Evolutionary conservation across 2,329 filamentous ascomycete genomes (phyloP).

Genomic region (Taxawa tesnikishii): DNA sequence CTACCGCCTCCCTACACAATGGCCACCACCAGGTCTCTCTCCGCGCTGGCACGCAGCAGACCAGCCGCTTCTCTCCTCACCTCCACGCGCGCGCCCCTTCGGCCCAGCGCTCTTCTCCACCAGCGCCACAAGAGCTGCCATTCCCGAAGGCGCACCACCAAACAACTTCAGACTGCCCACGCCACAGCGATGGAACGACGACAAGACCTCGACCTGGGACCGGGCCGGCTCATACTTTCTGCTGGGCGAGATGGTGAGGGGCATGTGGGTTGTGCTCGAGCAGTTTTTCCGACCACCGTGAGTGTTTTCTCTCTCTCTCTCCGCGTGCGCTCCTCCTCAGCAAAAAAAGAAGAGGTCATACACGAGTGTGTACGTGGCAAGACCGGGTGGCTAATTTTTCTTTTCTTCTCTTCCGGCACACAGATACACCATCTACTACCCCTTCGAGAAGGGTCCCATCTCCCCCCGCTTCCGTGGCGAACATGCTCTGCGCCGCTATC

Average conservation of each 20-base stretch:
- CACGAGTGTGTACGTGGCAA: no score
- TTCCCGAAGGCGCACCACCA: constrained; percentile 67
- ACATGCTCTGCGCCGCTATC: constrained; percentile 91
- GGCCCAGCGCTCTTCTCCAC: constrained; percentile 49
- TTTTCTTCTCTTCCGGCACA: constrained; percentile 16
- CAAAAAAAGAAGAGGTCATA: no score
- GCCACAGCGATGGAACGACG: constrained; percentile 68
- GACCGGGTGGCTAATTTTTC: no score
- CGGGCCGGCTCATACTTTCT: constrained; percentile 89
- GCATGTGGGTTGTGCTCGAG: constrained; percentile 96
- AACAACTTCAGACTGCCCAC: constrained; percentile 66
- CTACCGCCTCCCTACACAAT: constrained; percentile 21
- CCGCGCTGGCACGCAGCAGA: constrained; percentile 32
- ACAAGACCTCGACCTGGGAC: constrained; percentile 65
- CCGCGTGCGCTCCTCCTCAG: no score
- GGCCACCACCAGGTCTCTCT: constrained; percentile 36
- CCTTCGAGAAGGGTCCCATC: constrained; percentile 97
- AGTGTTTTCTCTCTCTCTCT: no score
- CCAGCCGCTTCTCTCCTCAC: constrained; percentile 26
- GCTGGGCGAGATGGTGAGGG: constrained; percentile 86
- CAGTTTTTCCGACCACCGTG: constrained; percentile 97
- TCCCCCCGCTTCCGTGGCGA: constrained; percentile 96
- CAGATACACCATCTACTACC: constrained; percentile 97
- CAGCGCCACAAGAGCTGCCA: constrained; percentile 46
- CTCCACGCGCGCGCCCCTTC: constrained; percentile 23